Evolutionary conservation across 208 protist species (phyloP).

Genomic region (Leishmania mexicana): DNA sequence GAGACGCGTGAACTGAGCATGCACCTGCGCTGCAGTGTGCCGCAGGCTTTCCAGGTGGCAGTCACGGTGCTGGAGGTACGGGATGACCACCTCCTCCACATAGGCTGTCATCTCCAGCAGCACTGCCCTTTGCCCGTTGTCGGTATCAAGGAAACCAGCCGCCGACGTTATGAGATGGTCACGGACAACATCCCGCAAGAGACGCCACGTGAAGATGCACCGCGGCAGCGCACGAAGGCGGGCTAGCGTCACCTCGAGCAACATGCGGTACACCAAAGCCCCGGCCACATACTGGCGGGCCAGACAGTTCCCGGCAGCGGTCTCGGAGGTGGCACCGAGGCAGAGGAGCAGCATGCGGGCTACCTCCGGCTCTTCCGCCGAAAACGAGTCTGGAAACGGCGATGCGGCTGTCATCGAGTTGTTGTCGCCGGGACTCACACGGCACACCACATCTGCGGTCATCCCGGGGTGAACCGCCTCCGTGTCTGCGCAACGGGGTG

Average conservation of each 20-base stretch:
- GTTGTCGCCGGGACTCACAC: neutral
- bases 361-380: conserved; percentile 31
- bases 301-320: neutral
- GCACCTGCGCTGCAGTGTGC: conserved; percentile 21
- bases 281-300: conserved; percentile 20
- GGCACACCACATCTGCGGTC: neutral
- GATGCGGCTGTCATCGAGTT: neutral
- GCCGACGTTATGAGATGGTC: neutral
- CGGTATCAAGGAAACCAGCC: neutral
- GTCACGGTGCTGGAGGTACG: conserved; percentile 33
- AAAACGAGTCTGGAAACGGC: neutral
- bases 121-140: neutral
- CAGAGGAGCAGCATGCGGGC: neutral
- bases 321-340: neutral
- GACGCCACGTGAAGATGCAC: conserved; percentile 58
- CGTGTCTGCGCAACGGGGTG: neutral
- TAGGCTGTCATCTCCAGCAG: conserved; percentile 6
- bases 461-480: conserved; percentile 7
- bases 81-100: conserved; percentile 14
- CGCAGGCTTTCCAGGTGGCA: conserved; percentile 23
- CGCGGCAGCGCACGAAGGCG: conserved; percentile 48
- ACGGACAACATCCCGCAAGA: conserved; percentile 27
- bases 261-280: conserved; percentile 46
- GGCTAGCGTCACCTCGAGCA: conserved; percentile 46
- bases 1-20: conserved; percentile 20